Evolutionary conservation across 306 rosid genomes (phyloP).

Genomic region (Comarum palustre): DNA sequence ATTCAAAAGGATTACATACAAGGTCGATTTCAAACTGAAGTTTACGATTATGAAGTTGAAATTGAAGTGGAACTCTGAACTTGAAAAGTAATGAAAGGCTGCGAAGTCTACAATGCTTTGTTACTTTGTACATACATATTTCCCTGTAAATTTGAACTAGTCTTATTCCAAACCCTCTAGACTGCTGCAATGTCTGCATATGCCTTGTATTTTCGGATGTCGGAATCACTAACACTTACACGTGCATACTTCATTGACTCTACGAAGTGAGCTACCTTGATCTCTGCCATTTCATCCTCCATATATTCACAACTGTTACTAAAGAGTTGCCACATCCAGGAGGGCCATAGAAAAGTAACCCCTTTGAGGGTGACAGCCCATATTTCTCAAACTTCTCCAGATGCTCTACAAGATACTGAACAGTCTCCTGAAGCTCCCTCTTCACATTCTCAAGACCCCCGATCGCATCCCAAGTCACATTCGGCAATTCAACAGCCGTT

Average conservation of each 20-base stretch:
- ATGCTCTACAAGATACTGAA: not conserved
- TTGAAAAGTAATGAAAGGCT: not conserved
- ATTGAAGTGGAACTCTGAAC: not conserved
- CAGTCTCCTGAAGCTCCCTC: not conserved
- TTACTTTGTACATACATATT: not conserved
- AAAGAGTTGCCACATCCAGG: conserved; percentile 11
- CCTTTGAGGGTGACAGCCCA: conserved; percentile 10
- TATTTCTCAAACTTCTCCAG: not conserved
- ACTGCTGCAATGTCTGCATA: not conserved
- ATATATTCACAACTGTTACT: not conserved
- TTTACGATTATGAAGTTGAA: not conserved
- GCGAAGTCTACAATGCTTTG: not conserved
- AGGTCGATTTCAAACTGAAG: not conserved
- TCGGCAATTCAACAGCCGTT: not conserved
- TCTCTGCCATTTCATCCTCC: conserved; percentile 7
- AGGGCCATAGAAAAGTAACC: conserved; percentile 5
- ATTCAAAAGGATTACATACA: not conserved
- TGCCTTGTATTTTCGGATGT: not conserved
- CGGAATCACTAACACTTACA: conserved; percentile 1
- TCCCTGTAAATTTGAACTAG: not conserved
- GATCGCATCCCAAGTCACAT: not conserved
- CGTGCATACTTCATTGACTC: conserved; percentile 2
- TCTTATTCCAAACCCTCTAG: not conserved
- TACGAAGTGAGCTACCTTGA: not conserved
- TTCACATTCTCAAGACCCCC: conserved; percentile 1